Conservation (phyloP, 2,329 filamentous ascomycete species). For the Neofusicoccum ribis region DNA sequence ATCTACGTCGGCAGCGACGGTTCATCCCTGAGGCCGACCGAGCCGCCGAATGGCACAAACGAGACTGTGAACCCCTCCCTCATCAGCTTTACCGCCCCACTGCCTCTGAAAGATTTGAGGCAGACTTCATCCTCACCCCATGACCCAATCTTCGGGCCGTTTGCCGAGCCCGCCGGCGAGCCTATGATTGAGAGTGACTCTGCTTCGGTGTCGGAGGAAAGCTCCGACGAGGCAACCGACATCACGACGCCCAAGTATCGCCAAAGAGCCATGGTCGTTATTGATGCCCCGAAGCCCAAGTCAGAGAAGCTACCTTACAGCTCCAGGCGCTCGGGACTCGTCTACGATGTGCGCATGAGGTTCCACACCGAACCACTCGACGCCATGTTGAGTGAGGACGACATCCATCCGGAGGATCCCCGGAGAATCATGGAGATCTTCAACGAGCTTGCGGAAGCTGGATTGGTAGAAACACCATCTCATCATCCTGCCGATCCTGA, state of each 20-base stretch:
- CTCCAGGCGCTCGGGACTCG: slow-evolving; percentile 45
- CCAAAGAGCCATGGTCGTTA: slow-evolving; percentile 11
- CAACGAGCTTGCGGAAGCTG: slow-evolving; percentile 79
- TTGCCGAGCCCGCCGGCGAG: slow-evolving; percentile 1
- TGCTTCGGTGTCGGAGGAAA: not conserved
- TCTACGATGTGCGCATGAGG: slow-evolving; percentile 93
- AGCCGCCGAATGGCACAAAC: slow-evolving; percentile 10
- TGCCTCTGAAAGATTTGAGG: slow-evolving; percentile 1
- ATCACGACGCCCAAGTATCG: not conserved
- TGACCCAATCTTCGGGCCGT: not conserved
- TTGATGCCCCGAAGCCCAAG: slow-evolving; percentile 12
- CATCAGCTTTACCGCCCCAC: slow-evolving; percentile 2
- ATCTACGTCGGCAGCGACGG: slow-evolving; percentile 13
- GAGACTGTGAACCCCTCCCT: slow-evolving; percentile 18
- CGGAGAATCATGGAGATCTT: slow-evolving; percentile 91
- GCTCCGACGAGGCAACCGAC: not conserved
- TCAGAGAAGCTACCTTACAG: slow-evolving; percentile 34
- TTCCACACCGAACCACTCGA: slow-evolving; percentile 76
- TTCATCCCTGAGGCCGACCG: slow-evolving; percentile 1
- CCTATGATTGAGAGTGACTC: slow-evolving; percentile 3
- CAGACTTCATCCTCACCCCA: not conserved
- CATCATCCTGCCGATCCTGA: slow-evolving; percentile 50
- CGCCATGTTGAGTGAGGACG: slow-evolving; percentile 50
- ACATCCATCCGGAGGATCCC: slow-evolving; percentile 93
- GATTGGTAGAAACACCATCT: slow-evolving; percentile 68